Evolutionary conservation across 306 rosid genomes (phyloP).

Genomic region (Glycine soja): DNA sequence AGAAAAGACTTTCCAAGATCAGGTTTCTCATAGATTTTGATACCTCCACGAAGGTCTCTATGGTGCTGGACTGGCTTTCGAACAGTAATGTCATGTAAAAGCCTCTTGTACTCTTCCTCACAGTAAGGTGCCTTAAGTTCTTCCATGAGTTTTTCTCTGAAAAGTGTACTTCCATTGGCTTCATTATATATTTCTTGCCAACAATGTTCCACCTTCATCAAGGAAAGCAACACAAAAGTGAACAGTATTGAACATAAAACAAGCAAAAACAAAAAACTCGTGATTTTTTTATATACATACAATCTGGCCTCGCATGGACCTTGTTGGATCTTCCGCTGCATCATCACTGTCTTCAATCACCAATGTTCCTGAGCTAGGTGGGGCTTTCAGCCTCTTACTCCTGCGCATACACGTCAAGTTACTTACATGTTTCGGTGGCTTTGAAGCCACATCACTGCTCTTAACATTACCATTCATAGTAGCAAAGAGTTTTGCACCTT

Average conservation of each 20-base stretch:
- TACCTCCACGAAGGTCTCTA: conserved; percentile 43
- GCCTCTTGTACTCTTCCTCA: conserved; percentile 46
- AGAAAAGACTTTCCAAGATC: conserved; percentile 39
- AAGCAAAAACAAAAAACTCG: not conserved
- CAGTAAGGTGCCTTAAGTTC: conserved; percentile 48
- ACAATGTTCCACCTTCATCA: conserved; percentile 42
- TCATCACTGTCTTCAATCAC: conserved; percentile 41
- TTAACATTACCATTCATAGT: not conserved
- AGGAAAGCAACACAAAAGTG: not conserved
- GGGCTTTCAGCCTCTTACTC: not conserved
- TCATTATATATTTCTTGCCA: not conserved
- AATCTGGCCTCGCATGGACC: not conserved
- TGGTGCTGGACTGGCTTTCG: conserved; percentile 46
- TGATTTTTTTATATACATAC: conserved; percentile 17
- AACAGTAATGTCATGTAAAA: not conserved
- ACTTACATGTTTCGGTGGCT: not conserved
- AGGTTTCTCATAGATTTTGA: conserved; percentile 29
- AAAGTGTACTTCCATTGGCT: conserved; percentile 17
- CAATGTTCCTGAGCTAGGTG: not conserved
- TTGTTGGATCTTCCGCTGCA: not conserved
- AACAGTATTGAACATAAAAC: not conserved
- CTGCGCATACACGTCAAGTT: not conserved
- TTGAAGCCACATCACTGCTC: not conserved
- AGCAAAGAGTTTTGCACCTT: conserved; percentile 1
- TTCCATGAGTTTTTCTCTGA: conserved; percentile 44